Base-by-base conservation (phyloP, 2,329 filamentous ascomycete genomes). In the Emericellopsis cladophorae region DNA sequence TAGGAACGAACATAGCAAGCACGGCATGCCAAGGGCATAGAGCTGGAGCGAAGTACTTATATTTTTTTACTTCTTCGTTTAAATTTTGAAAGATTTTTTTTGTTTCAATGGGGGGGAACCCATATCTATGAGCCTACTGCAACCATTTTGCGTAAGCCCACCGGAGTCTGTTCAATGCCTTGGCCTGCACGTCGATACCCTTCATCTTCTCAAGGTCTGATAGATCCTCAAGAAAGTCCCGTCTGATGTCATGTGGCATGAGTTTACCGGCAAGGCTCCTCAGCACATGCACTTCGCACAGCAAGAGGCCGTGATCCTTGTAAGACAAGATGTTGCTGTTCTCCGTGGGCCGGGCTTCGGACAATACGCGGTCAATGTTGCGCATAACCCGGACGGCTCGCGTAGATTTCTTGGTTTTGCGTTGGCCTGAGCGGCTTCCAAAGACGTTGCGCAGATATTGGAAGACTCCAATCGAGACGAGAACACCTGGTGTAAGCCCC, bases 101-200 rank as follows among this genome's bases (percentile, higher is more conserved):
- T 5, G 4, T 5, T 21, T 21, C 5, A 21, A 21, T n/a, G n/a
- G 18, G 18, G 18, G 18, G 18, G 18, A 21, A 21, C 18, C 18
- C 5, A 21, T 21, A 21, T 21, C 18, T 21, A 21, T 21, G 18
- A 21, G 7, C 11, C 49, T 55, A 66, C 43, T 54, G 61, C 40
- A 85, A 55, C 82, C 84, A 95, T 55, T 80, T 81, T 2, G 76
- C 76, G 66, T 95, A 96, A 4, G 84, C 83, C 90, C 92, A 96
- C 46, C 85, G 73, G 49, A 96, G 87, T 44, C 92, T 74, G 51
- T 89, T 78, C 41, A 95, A 65, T 35, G 90, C 84, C 56, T 77
- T 81, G 44, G 80, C 71, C 65, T 96, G 90, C 50, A 79, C 74
- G 51, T 80, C 74, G 40, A 94, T 74, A 3, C 87, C 86, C 50